A percentile compares a stretch with the other conserved stretches of the same genome.
Conservation (phyloP, 192 early-diverging fungal genomes). For the Podila horticola region DNA sequence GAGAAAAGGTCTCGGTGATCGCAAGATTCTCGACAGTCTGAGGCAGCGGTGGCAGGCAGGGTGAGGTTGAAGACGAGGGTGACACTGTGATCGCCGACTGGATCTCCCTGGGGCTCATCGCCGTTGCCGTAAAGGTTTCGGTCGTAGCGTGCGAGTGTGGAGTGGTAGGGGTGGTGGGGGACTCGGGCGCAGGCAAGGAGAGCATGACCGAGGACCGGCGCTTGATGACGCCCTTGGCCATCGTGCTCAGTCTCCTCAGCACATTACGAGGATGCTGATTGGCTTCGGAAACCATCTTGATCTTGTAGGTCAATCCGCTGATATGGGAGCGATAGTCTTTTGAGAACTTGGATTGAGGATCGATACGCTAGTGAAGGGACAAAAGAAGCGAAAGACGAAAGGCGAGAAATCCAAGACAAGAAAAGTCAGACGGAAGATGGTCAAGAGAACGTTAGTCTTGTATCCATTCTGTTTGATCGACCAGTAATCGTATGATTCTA, state of each 20-base stretch:
- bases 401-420: no score
- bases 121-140: neutral
- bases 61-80: neutral
- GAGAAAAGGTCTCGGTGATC: slow-evolving; percentile 9
- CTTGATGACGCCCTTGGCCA: slow-evolving; percentile 37
- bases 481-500: no score
- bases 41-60: neutral
- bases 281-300: slow-evolving; percentile 31
- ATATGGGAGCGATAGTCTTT: slow-evolving; percentile 21
- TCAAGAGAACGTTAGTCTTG: no score
- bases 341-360: slow-evolving; percentile 30
- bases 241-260: slow-evolving; percentile 39
- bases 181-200: neutral
- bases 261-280: slow-evolving; percentile 33
- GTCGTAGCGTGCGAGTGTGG: neutral
- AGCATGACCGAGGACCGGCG: slow-evolving; percentile 17
- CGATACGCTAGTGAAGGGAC: slow-evolving; percentile 11
- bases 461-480: no score
- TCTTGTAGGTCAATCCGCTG: slow-evolving; percentile 35
- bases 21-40: slow-evolving; percentile 5
- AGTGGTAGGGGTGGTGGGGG: slow-evolving; percentile 14
- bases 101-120: neutral
- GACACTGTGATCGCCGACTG: neutral
- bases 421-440: no score
- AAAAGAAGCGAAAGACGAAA: no score